phyloP scores from a whole-genome alignment of 805 yeast genomes.

The Saccharomycopsis sp. region DNA sequence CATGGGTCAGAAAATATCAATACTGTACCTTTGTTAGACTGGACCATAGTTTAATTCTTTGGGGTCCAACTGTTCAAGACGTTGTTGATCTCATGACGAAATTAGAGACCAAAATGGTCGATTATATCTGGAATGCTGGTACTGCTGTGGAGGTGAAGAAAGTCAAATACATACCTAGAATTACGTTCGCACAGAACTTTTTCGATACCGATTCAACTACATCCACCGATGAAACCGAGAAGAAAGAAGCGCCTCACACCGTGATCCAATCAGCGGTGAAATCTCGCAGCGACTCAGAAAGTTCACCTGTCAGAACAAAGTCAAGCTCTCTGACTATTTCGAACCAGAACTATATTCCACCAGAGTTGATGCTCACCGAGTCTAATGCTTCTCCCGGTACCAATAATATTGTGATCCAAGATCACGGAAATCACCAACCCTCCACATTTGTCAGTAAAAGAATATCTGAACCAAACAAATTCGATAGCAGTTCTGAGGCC shows the following conservation, averaged over 20 bases:
- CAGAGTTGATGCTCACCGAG: background rate
- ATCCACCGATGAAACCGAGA: background rate
- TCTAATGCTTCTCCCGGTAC: background rate
- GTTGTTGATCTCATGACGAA: background rate
- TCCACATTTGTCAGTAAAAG: background rate
- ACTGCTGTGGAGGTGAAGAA: background rate
- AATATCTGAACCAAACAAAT: background rate
- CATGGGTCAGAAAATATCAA: conserved; percentile 1
- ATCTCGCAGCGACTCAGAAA: background rate
- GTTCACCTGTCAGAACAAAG: background rate
- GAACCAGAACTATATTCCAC: background rate
- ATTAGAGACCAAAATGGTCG: background rate
- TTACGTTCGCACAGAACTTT: background rate
- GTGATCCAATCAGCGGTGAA: too few species aligned
- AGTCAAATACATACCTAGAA: background rate
- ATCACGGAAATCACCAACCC: background rate
- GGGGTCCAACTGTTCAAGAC: background rate
- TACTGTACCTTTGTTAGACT: background rate
- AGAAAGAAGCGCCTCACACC: background rate
- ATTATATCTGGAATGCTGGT: background rate
- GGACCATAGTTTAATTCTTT: background rate
- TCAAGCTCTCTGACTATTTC: background rate
- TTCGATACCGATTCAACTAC: background rate
- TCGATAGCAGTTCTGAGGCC: background rate
- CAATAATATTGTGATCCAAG: too few species aligned